phyloP scores from a whole-genome alignment of 306 rosid species.

The Bauhinia variegata region DNA sequence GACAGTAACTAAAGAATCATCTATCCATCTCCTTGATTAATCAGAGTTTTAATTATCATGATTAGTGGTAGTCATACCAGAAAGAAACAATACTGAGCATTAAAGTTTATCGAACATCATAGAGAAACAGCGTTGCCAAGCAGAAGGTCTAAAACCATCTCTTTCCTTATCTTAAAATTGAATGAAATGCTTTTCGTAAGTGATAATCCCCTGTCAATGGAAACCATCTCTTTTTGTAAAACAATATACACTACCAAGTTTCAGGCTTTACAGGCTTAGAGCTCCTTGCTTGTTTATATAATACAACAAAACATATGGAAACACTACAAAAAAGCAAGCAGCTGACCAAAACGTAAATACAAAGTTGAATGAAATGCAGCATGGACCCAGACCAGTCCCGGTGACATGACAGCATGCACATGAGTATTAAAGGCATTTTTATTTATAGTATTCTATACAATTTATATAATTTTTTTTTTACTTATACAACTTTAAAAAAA shows the following conservation, averaged over 20 bases:
- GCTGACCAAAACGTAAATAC: background rate
- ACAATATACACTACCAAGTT: slow-evolving; percentile 14
- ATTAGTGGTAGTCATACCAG: slow-evolving; percentile 1
- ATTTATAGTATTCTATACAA: too few species aligned
- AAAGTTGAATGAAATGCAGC: slow-evolving; percentile 6
- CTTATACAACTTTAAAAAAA: too few species aligned
- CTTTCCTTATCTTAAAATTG: slow-evolving; percentile 1
- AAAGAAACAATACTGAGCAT: background rate
- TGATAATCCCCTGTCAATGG: background rate
- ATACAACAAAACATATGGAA: background rate
- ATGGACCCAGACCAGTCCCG: slow-evolving; percentile 68
- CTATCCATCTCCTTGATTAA: slow-evolving; percentile 11
- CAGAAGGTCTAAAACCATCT: slow-evolving; percentile 1
- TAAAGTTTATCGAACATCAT: slow-evolving; percentile 18
- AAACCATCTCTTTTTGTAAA: background rate
- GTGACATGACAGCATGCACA: slow-evolving; percentile 99
- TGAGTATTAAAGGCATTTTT: too few species aligned
- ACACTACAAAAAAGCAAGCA: background rate
- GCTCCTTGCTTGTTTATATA: background rate
- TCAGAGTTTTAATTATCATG: slow-evolving; percentile 17
- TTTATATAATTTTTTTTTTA: too few species aligned
- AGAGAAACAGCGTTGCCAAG: background rate
- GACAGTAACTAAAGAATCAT: background rate
- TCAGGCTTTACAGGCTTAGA: slow-evolving; percentile 3
- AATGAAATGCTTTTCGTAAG: background rate